These are phyloP conservation scores for Spencermartinsiella ligniputridi DNA, from an alignment of 1,139 yeast genomes.

Conservation along the genomic window DNA sequence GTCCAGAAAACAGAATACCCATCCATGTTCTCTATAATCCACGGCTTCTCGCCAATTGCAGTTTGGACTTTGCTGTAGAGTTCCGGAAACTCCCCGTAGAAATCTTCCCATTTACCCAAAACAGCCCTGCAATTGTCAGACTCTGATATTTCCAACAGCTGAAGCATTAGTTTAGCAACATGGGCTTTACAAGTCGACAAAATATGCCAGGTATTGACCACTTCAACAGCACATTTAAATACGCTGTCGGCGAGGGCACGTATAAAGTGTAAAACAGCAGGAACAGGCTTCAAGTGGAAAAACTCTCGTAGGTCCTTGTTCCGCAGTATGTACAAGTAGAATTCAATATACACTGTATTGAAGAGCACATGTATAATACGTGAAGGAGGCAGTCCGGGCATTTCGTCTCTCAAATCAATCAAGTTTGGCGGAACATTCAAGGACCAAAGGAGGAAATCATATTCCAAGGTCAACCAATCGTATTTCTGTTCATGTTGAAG, in stretches of 20 bases:
- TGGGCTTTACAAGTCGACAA: slow-evolving; percentile 12
- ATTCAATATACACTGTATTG: slow-evolving; percentile 10
- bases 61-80: slow-evolving; percentile 4
- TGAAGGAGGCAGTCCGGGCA: slow-evolving; percentile 11
- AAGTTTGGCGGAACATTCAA: slow-evolving; percentile 8
- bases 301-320: slow-evolving; percentile 4
- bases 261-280: slow-evolving; percentile 12
- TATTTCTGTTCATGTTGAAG: slow-evolving; percentile 1
- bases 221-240: slow-evolving; percentile 10
- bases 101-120: slow-evolving; percentile 11
- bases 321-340: slow-evolving; percentile 10
- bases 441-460: slow-evolving; percentile 11
- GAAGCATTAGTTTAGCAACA: slow-evolving; percentile 9
- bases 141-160: slow-evolving; percentile 7
- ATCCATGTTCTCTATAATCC: slow-evolving; percentile 10
- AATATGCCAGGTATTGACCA: slow-evolving; percentile 11
- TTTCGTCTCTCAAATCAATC: slow-evolving; percentile 11
- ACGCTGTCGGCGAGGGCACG: slow-evolving; percentile 12
- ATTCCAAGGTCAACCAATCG: slow-evolving; percentile 11
- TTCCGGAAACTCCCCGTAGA: slow-evolving; percentile 9
- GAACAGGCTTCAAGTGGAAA: slow-evolving; percentile 10
- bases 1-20: slow-evolving; percentile 16
- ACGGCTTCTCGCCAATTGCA: slow-evolving; percentile 7
- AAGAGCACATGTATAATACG: slow-evolving; percentile 11
- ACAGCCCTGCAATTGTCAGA: slow-evolving; percentile 11